Evolutionary conservation across 2,329 filamentous ascomycete species (phyloP), one percentile per base, ranked within the genome.

Genomic region (Eurotiales sp.): DNA sequence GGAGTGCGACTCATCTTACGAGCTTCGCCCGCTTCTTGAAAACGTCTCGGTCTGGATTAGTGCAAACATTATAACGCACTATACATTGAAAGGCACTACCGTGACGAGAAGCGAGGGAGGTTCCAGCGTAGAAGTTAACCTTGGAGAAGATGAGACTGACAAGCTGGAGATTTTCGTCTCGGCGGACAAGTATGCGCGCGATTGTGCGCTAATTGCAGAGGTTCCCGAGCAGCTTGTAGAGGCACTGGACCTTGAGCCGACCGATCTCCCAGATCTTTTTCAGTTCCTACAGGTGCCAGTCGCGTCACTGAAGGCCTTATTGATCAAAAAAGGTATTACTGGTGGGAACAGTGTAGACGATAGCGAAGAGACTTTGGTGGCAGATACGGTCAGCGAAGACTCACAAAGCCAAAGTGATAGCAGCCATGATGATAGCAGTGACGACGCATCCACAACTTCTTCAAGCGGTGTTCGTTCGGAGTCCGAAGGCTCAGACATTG

Each of bases 201-300:
- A 47, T 47, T 47, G 44, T 47, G 44, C 44, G 30, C 44, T 47
- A 30, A 27, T 47, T 14, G 39, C 44, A 19, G 44, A 47, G 30
- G 23, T 47, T 39, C 44, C 44, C 37, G 44, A 39, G 34, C 44
- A 47, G 44, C 44, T 47, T 47, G 32, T 47, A 37, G 30, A 10
- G 21, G 44, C 44, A 39, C 44, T 47, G 44, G 34, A 39, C 14
- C 44, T 47, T 39, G 21, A 39, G 19, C 44, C 17, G 22, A 14
- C 44, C 12, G 21, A 47, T 47, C 44, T 37, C 14, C 32, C 44
- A 47, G 19, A 47, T 36, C 2, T 47, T 47, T 10, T 36, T 27
- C 4, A 19, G 12, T n/a, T 47, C 34, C 12, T 47, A 3, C 30
- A 10, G 19, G 44, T 47, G 19, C 34, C 44, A 36, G 19, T 47